Percentiles rank a stretch among this genome's conserved stretches.
These are phyloP conservation scores for Saccharomyces eubayanus DNA, from an alignment of 805 yeast species.

Conservation along the genomic window DNA sequence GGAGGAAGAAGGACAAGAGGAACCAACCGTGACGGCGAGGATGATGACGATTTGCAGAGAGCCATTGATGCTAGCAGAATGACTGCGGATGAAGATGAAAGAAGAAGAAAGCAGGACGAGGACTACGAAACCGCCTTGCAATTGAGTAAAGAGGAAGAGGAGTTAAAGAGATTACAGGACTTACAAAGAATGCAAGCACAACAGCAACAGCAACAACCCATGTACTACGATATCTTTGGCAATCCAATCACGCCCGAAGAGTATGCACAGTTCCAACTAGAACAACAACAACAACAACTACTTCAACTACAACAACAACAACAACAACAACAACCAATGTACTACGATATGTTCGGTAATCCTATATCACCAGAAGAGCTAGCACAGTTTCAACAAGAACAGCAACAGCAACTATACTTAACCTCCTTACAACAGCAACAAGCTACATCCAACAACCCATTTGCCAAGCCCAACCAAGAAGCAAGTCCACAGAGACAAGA, in stretches of 20 bases:
- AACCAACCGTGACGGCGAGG: conserved; percentile 32
- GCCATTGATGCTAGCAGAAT: conserved; percentile 73
- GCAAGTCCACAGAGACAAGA: conserved; percentile 1
- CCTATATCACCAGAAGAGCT: conserved; percentile 32
- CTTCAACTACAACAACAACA: conserved; percentile 13
- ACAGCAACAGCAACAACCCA: conserved; percentile 18
- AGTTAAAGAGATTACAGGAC: conserved; percentile 20
- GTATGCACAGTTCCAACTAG: conserved; percentile 20
- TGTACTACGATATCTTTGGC: conserved; percentile 24
- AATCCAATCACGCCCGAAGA: conserved; percentile 25
- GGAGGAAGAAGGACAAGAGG: conserved; percentile 31
- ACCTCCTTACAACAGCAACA: conserved; percentile 31
- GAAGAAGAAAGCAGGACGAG: conserved; percentile 36
- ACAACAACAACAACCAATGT: conserved; percentile 24
- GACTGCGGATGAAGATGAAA: conserved; percentile 79
- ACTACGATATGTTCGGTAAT: conserved; percentile 31
- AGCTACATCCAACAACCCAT: conserved; percentile 69
- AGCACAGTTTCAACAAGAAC: conserved; percentile 28
- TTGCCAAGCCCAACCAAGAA: conserved; percentile 38
- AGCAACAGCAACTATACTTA: conserved; percentile 24
- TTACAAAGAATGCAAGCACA: conserved; percentile 15
- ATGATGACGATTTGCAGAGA: conserved; percentile 66
- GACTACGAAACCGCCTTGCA: conserved; percentile 23
- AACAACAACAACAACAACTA: conserved; percentile 21
- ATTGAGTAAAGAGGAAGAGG: conserved; percentile 23